These are phyloP conservation scores for Sordariomycetes sp. DNA, from an alignment of 2,329 filamentous ascomycete species.

Conservation along the genomic window DNA sequence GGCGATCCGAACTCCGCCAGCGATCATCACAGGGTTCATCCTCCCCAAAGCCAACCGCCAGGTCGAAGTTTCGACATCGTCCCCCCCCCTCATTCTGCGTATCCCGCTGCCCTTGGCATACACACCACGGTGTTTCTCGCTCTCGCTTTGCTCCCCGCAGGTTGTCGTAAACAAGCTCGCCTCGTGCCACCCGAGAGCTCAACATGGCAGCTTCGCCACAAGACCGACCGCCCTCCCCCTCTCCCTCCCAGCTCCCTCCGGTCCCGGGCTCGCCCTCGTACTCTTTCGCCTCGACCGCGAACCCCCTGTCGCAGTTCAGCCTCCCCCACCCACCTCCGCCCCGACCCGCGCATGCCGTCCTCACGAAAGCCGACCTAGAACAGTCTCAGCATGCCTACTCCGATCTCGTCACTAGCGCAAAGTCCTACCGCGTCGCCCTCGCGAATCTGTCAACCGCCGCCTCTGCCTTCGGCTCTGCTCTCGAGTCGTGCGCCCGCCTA, in stretches of 20 bases:
- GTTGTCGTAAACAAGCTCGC: neutral
- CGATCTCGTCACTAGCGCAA: slow-evolving; percentile 50
- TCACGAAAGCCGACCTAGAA: slow-evolving; percentile 53
- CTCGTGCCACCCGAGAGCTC: neutral
- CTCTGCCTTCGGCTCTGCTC: slow-evolving; percentile 51
- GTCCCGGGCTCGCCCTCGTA: slow-evolving; percentile 54
- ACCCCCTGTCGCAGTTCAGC: slow-evolving; percentile 46
- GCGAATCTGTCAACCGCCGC: slow-evolving; percentile 49
- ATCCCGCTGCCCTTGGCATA: neutral
- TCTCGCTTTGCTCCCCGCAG: neutral
- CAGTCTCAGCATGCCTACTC: slow-evolving; percentile 52
- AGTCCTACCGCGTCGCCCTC: slow-evolving; percentile 52
- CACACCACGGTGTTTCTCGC: neutral
- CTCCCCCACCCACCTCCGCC: slow-evolving; percentile 52
- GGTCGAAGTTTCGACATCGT: too few relatives aligned
- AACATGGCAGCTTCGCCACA: neutral
- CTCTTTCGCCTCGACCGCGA: slow-evolving; percentile 52
- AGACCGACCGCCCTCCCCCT: slow-evolving; percentile 2
- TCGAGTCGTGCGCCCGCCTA: slow-evolving; percentile 57
- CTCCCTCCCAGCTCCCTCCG: slow-evolving; percentile 20
- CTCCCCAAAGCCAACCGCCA: neutral
- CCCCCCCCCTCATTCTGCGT: too few relatives aligned
- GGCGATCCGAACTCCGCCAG: neutral
- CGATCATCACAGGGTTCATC: neutral
- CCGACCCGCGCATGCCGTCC: slow-evolving; percentile 44